Conservation (phyloP, 805 yeast genomes). For the Candida schatavii region DNA sequence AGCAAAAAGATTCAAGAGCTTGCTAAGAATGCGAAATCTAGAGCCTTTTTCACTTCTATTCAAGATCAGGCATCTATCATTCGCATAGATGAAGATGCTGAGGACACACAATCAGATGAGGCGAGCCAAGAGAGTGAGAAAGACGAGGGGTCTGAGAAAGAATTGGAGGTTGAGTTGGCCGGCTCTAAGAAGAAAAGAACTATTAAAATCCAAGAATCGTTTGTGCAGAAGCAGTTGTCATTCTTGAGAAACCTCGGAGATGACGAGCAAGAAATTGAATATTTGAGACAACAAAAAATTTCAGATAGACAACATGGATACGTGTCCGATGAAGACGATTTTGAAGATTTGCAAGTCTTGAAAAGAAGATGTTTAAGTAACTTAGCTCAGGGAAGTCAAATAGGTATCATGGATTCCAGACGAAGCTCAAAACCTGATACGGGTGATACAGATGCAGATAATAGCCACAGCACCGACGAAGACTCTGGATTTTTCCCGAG, state of each 20-base stretch:
- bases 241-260: constrained; percentile 36
- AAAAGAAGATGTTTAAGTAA: constrained; percentile 40
- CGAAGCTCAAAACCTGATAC: constrained; percentile 12
- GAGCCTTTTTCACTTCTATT: constrained; percentile 66
- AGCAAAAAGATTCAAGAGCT: constrained; percentile 42
- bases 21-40: constrained; percentile 52
- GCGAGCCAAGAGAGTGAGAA: constrained; percentile 23
- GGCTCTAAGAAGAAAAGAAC: constrained; percentile 24
- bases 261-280: constrained; percentile 29
- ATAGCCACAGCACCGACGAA: constrained; percentile 25
- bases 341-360: constrained; percentile 45
- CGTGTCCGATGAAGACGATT: constrained; percentile 34
- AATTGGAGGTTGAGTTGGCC: constrained; percentile 18
- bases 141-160: constrained; percentile 13
- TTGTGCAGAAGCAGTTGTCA: constrained; percentile 55
- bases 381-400: constrained; percentile 18
- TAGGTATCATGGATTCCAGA: constrained; percentile 8
- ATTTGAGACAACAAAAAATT: constrained; percentile 26
- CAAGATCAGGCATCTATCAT: constrained; percentile 42
- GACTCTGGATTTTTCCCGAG: constrained; percentile 38
- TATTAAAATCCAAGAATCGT: constrained; percentile 47
- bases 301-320: constrained; percentile 37
- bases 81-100: constrained; percentile 22
- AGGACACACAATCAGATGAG: constrained; percentile 18
- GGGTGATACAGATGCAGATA: constrained; percentile 15